A percentile compares a stretch with the other conserved stretches of the same genome.
Evolutionary conservation across 768 basidiomycete species (phyloP).

Genomic region (Crassisporium funariophilum): DNA sequence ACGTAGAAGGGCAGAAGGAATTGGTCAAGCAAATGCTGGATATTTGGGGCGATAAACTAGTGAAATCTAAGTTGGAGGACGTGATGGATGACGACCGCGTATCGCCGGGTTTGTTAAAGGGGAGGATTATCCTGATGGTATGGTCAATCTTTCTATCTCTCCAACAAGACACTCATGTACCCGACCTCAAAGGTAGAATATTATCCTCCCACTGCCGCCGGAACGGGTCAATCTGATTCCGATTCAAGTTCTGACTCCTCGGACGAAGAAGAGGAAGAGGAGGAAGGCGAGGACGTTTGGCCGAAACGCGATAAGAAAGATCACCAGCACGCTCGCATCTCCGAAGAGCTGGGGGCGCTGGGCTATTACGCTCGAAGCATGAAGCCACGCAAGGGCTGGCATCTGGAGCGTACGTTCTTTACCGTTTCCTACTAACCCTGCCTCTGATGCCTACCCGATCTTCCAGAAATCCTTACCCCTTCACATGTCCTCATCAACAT

Average conservation of each 20-base stretch:
- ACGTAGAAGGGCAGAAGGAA: constrained; percentile 48
- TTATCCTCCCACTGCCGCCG: constrained; percentile 37
- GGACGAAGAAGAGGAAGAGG: constrained; percentile 16
- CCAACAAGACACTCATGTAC: neutral
- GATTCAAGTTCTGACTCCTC: constrained; percentile 2
- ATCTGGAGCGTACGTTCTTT: constrained; percentile 34
- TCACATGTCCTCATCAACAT: constrained; percentile 61
- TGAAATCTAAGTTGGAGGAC: constrained; percentile 40
- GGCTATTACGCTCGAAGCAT: constrained; percentile 65
- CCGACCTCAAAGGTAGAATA: constrained; percentile 51
- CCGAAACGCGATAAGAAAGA: constrained; percentile 18
- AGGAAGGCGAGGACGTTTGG: constrained; percentile 12
- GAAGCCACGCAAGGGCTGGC: constrained; percentile 59
- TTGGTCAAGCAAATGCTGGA: constrained; percentile 54
- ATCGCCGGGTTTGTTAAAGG: constrained; percentile 49
- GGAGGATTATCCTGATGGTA: constrained; percentile 63
- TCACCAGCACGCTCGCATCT: constrained; percentile 36
- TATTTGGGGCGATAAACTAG: constrained; percentile 54
- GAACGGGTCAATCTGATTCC: constrained; percentile 22
- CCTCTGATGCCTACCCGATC: neutral
- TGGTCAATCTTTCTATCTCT: constrained; percentile 8
- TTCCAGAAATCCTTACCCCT: constrained; percentile 41
- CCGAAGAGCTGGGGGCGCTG: constrained; percentile 52
- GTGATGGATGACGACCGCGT: constrained; percentile 32
- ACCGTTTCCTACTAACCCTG: neutral